Evolutionary conservation across 2,329 filamentous ascomycete genomes (phyloP), one percentile per base, ranked within the genome.

Genomic region (Acarospora socialis): DNA sequence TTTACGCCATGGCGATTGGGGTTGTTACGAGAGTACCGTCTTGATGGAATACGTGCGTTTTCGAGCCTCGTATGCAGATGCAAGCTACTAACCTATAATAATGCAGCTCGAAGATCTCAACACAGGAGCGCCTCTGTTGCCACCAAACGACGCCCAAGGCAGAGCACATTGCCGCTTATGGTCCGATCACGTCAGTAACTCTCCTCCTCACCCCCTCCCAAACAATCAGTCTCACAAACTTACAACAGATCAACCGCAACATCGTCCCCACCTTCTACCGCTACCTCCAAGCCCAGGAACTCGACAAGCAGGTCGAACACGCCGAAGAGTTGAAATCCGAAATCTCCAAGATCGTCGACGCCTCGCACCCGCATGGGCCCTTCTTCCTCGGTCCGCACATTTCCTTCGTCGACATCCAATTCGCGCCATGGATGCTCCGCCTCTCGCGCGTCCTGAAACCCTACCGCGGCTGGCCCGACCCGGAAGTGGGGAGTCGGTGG

Each of bases 221-320:
- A 23, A 20, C 31, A 35, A 30, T 35, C 42, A 41, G 31, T 41
- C 43, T 42, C 20, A 30, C 15, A 23, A 12, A 32, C n/a, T n/a
- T n/a, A n/a, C n/a, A n/a, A n/a, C 38, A 80, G 74, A 73, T 86
- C 49, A 84, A 90, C 49, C 68, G 76, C 19, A 66, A 75, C 41
- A 73, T 92, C 33, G 69, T 92, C 2, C 80, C 82, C 0, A 59
- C 63, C 7, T 92, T 92, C 60, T 86, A 83, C 54, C 66, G 68
- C 20, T 65, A 84, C 12, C 63, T 90, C 1, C 74, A 77, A 52
- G 69, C 73, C 2, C 68, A 75, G 41, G 70, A 80, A 9, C 45
- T 56, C 12, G 45, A 62, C 9, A 68, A 72, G 39, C 77, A 80
- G 45, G 51, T 67, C 7, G 59, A 68, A 26, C 59, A 68, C 41